These are phyloP conservation scores for Eruca vesicaria DNA, from an alignment of 441 rosid genomes.

Conservation along the genomic window DNA sequence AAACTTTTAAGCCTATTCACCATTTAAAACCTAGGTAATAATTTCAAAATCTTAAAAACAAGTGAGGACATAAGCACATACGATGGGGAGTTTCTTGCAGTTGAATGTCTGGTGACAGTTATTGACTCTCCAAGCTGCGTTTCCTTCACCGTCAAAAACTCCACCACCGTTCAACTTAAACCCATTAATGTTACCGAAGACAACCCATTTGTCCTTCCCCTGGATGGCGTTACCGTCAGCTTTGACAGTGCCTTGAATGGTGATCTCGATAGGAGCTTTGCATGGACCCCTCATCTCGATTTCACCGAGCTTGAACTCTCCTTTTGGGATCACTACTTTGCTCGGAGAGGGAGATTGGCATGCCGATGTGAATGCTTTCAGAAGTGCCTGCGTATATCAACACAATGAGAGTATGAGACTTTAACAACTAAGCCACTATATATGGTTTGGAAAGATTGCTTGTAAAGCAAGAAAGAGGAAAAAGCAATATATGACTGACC, in stretches of 20 bases:
- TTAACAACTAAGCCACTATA: not conserved
- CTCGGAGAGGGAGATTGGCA: slow-evolving; percentile 36
- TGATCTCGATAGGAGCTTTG: slow-evolving; percentile 39
- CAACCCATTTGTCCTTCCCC: slow-evolving; percentile 37
- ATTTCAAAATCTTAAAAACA: not conserved
- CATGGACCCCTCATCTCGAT: slow-evolving; percentile 49
- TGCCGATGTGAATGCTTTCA: slow-evolving; percentile 47
- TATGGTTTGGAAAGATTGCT: not conserved
- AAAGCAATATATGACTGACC: not conserved
- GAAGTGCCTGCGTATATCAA: slow-evolving; percentile 34
- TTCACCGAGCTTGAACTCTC: slow-evolving; percentile 33
- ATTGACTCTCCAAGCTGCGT: slow-evolving; percentile 40
- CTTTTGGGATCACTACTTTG: slow-evolving; percentile 45
- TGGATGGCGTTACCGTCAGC: slow-evolving; percentile 30
- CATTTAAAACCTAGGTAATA: not conserved
- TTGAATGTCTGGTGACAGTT: slow-evolving; percentile 21
- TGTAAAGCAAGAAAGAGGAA: not conserved
- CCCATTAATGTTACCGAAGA: slow-evolving; percentile 30
- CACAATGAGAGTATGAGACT: not conserved
- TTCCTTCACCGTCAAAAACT: slow-evolving; percentile 57
- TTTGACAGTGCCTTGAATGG: slow-evolving; percentile 42
- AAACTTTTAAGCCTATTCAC: not conserved
- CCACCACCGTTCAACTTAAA: slow-evolving; percentile 50
- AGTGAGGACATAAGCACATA: slow-evolving; percentile 16
- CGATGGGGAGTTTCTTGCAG: slow-evolving; percentile 43